These are phyloP conservation scores for Moricandia arvensis DNA, from an alignment of 345 rosid genomes.

Conservation along the genomic window DNA sequence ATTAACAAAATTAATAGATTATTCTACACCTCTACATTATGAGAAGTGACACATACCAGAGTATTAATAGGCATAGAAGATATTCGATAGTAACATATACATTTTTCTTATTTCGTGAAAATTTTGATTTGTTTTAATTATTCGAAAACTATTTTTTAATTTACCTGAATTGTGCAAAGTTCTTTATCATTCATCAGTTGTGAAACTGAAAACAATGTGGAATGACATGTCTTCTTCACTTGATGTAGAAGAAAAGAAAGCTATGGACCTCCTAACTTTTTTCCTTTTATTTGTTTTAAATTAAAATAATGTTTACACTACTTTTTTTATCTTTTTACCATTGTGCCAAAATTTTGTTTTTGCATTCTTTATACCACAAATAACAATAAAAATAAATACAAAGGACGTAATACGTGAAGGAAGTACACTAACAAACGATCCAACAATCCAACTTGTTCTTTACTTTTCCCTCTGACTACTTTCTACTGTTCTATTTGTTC, in stretches of 20 bases:
- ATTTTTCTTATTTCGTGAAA: neutral
- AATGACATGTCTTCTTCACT: constrained; percentile 30
- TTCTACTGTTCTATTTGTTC: constrained; percentile 26
- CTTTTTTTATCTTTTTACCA: neutral
- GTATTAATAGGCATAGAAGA: neutral
- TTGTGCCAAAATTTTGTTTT: neutral
- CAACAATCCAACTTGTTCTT: constrained; percentile 22
- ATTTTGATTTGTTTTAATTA: neutral
- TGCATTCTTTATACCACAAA: neutral
- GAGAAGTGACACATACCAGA: constrained; percentile 6
- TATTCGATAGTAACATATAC: neutral
- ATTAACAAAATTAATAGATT: too few relatives aligned
- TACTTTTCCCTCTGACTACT: constrained; percentile 9
- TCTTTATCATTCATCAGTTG: constrained; percentile 11
- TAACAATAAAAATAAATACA: constrained; percentile 25
- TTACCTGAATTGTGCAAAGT: constrained; percentile 18
- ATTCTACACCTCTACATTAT: neutral
- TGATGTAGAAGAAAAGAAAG: constrained; percentile 18
- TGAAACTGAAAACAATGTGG: constrained; percentile 24
- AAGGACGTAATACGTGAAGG: constrained; percentile 23
- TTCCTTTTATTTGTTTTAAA: neutral
- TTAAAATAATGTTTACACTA: neutral
- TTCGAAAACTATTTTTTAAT: constrained; percentile 8
- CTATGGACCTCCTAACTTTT: constrained; percentile 18
- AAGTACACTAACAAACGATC: constrained; percentile 33